Evolutionary conservation across 441 rosid genomes (phyloP).

Genomic region (Populus hybrid): DNA sequence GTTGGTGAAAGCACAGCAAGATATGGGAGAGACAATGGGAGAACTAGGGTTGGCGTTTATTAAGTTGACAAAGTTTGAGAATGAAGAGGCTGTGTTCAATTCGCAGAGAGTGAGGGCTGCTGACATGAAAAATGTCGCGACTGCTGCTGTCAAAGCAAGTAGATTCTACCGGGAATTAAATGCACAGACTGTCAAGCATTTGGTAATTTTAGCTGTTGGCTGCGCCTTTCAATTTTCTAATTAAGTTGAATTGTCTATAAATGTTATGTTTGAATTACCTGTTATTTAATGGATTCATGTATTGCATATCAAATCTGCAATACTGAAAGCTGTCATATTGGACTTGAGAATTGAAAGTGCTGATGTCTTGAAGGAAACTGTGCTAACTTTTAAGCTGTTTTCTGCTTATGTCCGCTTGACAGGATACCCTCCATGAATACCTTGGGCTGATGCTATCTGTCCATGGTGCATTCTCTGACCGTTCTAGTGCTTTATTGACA

Average conservation of each 20-base stretch:
- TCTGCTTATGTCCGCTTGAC: constrained; percentile 16
- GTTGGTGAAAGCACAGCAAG: constrained; percentile 87
- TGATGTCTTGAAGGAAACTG: not conserved
- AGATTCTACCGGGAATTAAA: constrained; percentile 80
- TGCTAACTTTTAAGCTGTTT: not conserved
- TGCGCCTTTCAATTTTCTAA: constrained; percentile 1
- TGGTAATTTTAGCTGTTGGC: constrained; percentile 42
- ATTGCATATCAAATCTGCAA: not conserved
- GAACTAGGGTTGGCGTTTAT: constrained; percentile 78
- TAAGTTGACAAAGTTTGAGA: constrained; percentile 83
- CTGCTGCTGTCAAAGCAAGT: constrained; percentile 90
- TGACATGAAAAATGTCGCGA: constrained; percentile 83
- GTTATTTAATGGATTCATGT: not conserved
- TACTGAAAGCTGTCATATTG: not conserved
- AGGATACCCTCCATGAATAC: constrained; percentile 89
- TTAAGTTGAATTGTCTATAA: constrained; percentile 1
- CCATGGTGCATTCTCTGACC: constrained; percentile 79
- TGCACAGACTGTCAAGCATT: constrained; percentile 82
- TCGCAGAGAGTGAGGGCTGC: constrained; percentile 67
- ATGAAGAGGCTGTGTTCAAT: constrained; percentile 69
- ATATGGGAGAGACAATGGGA: constrained; percentile 92
- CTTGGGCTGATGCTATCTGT: constrained; percentile 82
- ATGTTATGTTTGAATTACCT: not conserved
- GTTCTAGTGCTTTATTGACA: constrained; percentile 78
- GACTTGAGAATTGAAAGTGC: not conserved